These are phyloP conservation scores for Mrakia gelida DNA, from an alignment of 768 basidiomycete species.

Conservation along the genomic window DNA sequence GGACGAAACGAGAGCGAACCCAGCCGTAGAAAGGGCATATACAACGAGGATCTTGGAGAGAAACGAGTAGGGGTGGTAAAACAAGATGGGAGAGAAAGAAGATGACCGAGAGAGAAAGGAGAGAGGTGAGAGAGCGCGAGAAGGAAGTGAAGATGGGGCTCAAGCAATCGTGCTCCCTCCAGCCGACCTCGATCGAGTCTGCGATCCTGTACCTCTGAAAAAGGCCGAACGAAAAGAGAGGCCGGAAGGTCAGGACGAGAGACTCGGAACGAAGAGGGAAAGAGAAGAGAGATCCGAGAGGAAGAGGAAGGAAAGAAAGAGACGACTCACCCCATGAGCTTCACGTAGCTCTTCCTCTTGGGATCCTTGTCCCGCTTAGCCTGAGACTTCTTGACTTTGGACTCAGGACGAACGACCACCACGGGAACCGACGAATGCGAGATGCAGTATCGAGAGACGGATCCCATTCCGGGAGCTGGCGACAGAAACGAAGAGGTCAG, in stretches of 20 bases:
- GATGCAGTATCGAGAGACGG: slow-evolving; percentile 64
- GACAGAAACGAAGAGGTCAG: neutral
- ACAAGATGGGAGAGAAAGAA: too few relatives aligned
- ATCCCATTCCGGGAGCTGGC: slow-evolving; percentile 56
- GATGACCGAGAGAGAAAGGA: too few relatives aligned
- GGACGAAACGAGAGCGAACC: neutral
- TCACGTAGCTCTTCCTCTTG: slow-evolving; percentile 60
- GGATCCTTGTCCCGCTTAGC: slow-evolving; percentile 85
- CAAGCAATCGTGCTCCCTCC: neutral
- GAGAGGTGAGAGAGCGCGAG: neutral
- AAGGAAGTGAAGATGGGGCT: neutral
- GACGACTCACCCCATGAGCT: slow-evolving; percentile 37
- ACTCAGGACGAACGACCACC: slow-evolving; percentile 70
- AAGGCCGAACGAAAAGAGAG: too few relatives aligned
- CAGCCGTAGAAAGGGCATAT: neutral
- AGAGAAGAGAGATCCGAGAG: too few relatives aligned
- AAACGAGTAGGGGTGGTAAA: too few relatives aligned
- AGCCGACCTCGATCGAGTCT: neutral
- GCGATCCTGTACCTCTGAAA: too few relatives aligned
- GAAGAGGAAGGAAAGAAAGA: too few relatives aligned
- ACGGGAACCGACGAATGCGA: slow-evolving; percentile 92
- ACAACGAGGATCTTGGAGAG: neutral
- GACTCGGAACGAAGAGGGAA: too few relatives aligned
- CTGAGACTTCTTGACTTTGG: slow-evolving; percentile 68
- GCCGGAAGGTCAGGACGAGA: too few relatives aligned